Evolutionary conservation across 352 stramenopile genomes (phyloP).

Genomic region (Phytophthora pisi): DNA sequence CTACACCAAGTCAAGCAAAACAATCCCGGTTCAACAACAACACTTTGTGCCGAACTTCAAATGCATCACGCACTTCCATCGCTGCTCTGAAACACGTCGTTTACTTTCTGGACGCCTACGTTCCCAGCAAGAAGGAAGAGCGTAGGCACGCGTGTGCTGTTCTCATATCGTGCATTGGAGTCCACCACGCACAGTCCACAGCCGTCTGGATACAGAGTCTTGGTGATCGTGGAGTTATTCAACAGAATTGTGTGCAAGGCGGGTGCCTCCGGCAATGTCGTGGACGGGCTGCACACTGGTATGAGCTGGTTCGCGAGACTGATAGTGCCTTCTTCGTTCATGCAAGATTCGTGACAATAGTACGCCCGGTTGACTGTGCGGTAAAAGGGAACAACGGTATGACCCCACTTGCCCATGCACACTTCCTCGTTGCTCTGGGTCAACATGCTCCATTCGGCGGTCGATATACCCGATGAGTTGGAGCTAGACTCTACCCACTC

Average conservation of each 20-base stretch:
- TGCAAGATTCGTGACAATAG: slow-evolving; percentile 62
- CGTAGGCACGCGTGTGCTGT: slow-evolving; percentile 56
- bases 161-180: slow-evolving; percentile 53
- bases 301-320: slow-evolving; percentile 67
- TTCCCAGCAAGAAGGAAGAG: slow-evolving; percentile 76
- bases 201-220: slow-evolving; percentile 73
- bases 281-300: slow-evolving; percentile 53
- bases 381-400: slow-evolving; percentile 60
- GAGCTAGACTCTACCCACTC: slow-evolving; percentile 66
- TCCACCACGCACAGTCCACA: slow-evolving; percentile 64
- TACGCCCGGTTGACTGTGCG: slow-evolving; percentile 56
- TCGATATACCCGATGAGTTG: slow-evolving; percentile 70
- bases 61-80: slow-evolving; percentile 60
- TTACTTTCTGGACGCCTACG: slow-evolving; percentile 71
- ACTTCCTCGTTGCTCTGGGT: slow-evolving; percentile 47
- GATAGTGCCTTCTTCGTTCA: slow-evolving; percentile 49
- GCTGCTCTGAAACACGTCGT: slow-evolving; percentile 71
- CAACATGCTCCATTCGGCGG: slow-evolving; percentile 79
- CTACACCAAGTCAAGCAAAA: slow-evolving; percentile 34
- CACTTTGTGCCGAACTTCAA: neutral
- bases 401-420: slow-evolving; percentile 79
- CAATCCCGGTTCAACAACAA: neutral
- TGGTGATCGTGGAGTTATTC: slow-evolving; percentile 52
- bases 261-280: slow-evolving; percentile 40
- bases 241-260: slow-evolving; percentile 45